These are phyloP conservation scores for Hypomontagnella monticulosa DNA, from an alignment of 495 filamentous ascomycete species.

Conservation along the genomic window DNA sequence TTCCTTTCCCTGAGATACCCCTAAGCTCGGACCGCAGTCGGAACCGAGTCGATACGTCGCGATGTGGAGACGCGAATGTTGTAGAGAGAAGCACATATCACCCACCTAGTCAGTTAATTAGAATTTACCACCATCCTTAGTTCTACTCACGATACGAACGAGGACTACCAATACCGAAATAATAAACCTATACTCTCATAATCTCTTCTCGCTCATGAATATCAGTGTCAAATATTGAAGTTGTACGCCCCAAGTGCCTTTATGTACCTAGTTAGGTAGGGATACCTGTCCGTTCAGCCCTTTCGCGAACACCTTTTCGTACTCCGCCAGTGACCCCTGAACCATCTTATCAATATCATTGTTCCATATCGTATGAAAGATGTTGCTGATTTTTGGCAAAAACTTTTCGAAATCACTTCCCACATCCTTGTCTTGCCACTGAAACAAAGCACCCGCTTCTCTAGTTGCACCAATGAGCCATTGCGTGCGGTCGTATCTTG, in stretches of 20 bases:
- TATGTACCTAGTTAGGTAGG: slow-evolving; percentile 5
- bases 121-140: no score
- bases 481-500: slow-evolving; percentile 51
- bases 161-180: no score
- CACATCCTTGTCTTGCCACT: slow-evolving; percentile 48
- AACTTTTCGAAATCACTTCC: slow-evolving; percentile 46
- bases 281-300: background rate
- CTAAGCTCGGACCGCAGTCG: no score
- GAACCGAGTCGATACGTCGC: no score
- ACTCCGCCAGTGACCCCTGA: slow-evolving; percentile 11
- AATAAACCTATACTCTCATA: no score
- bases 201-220: no score
- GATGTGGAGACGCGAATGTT: no score
- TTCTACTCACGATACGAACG: no score
- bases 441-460: slow-evolving; percentile 51
- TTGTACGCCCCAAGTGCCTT: background rate
- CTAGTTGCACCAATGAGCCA: slow-evolving; percentile 50
- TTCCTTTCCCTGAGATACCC: no score
- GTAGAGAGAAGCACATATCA: no score
- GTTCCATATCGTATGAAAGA: slow-evolving; percentile 54
- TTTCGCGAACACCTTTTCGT: slow-evolving; percentile 13
- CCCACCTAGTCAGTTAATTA: no score
- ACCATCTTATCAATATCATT: slow-evolving; percentile 52
- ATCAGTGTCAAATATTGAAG: no score
- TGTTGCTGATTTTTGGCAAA: slow-evolving; percentile 38